phyloP scores from a whole-genome alignment of 495 filamentous ascomycete genomes.

The Chlorociboria aeruginascens region DNA sequence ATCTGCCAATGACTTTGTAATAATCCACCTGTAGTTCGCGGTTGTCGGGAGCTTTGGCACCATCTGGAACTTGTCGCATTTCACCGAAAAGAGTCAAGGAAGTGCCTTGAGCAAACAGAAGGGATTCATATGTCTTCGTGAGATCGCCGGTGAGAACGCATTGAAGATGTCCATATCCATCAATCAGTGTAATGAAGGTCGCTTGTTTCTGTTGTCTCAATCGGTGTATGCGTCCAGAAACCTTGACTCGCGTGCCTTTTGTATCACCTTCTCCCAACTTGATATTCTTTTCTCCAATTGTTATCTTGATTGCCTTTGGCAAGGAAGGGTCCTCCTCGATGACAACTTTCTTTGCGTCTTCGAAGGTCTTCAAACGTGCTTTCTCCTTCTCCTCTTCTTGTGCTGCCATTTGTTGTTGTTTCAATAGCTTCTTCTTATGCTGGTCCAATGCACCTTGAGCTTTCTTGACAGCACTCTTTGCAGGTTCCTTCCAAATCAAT shows the following conservation, averaged over 20 bases:
- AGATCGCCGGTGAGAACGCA: conserved; percentile 75
- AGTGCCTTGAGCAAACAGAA: conserved; percentile 81
- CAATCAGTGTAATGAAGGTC: conserved; percentile 75
- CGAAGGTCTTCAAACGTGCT: conserved; percentile 49
- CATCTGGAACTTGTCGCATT: conserved; percentile 71
- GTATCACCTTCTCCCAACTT: conserved; percentile 50
- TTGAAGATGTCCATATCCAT: conserved; percentile 86
- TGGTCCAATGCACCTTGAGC: conserved; percentile 56
- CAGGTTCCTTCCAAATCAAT: conserved; percentile 67
- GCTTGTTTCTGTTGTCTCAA: conserved; percentile 75
- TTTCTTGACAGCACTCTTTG: conserved; percentile 78
- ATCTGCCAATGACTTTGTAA: conserved; percentile 73
- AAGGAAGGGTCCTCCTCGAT: conserved; percentile 72
- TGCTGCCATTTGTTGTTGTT: conserved; percentile 53
- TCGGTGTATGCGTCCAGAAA: conserved; percentile 78
- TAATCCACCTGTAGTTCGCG: conserved; percentile 94
- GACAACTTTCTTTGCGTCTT: conserved; percentile 75
- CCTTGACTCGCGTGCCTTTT: conserved; percentile 66
- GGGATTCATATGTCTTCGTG: conserved; percentile 83
- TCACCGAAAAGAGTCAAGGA: conserved; percentile 81
- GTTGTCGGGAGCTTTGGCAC: conserved; percentile 68
- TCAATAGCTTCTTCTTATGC: conserved; percentile 66
- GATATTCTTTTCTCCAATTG: conserved; percentile 56
- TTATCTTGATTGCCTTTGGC: conserved; percentile 65
- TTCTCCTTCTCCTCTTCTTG: conserved; percentile 63